Conservation (phyloP, 768 basidiomycete species). For the Phallus indusiatus region DNA sequence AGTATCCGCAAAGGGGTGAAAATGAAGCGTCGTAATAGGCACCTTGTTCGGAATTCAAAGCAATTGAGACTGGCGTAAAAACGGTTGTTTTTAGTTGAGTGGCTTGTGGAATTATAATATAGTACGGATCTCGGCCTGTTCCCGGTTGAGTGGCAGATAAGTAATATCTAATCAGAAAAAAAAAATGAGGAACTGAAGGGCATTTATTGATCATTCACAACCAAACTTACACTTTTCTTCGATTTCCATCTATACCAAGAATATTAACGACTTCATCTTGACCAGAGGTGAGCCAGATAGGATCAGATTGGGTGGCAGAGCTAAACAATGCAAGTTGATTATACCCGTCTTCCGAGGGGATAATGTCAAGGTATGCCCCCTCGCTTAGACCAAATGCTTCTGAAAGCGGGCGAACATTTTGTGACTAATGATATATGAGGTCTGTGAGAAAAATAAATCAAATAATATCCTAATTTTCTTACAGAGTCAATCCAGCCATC, state of each 20-base stretch:
- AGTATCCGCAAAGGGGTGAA: constrained; percentile 81
- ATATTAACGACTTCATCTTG: constrained; percentile 86
- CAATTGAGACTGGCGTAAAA: constrained; percentile 20
- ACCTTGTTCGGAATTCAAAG: constrained; percentile 15
- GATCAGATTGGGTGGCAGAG: constrained; percentile 56
- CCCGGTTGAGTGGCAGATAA: constrained; percentile 18
- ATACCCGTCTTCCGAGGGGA: constrained; percentile 73
- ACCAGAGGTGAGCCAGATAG: constrained; percentile 79
- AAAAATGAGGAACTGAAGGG: not conserved
- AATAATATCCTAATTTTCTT: constrained; percentile 17
- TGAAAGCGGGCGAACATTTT: constrained; percentile 54
- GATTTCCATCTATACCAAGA: constrained; percentile 56
- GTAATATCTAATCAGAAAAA: constrained; percentile 6
- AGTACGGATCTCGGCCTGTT: constrained; percentile 11
- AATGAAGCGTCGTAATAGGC: constrained; percentile 63
- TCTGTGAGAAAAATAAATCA: not conserved
- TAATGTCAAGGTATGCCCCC: constrained; percentile 81
- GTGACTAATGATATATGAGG: constrained; percentile 32
- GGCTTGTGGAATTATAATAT: not conserved
- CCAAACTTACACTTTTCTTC: constrained; percentile 58
- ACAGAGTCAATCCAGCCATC: constrained; percentile 93
- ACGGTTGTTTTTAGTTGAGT: constrained; percentile 13
- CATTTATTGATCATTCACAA: not conserved
- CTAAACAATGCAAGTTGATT: constrained; percentile 91
- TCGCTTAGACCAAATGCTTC: constrained; percentile 30